Evolutionary conservation across 2,329 filamentous ascomycete genomes (phyloP).

Genomic region (Fusarium dimerum): DNA sequence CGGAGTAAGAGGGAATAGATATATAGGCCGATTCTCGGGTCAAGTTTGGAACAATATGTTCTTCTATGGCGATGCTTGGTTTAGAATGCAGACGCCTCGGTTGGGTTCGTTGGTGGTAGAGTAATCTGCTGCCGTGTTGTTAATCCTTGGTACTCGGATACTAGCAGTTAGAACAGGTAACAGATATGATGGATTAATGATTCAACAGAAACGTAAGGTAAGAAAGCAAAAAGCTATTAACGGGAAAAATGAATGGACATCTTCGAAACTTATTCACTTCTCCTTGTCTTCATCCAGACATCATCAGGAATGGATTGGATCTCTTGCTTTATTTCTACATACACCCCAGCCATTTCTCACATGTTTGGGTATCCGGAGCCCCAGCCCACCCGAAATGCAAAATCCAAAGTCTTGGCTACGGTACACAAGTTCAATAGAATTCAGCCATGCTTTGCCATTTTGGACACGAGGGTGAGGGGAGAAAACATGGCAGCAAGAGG

Average conservation of each 20-base stretch:
- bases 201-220: background rate
- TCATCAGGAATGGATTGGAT: slow-evolving; percentile 19
- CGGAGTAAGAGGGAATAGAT: too few relatives aligned
- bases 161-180: too few relatives aligned
- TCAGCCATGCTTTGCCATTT: background rate
- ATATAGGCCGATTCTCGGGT: background rate
- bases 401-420: background rate
- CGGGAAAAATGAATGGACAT: background rate
- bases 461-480: background rate
- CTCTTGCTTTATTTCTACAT: background rate
- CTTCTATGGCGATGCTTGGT: background rate
- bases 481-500: background rate
- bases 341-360: slow-evolving; percentile 1
- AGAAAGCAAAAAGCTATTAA: background rate
- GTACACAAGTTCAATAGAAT: background rate
- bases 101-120: background rate
- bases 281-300: slow-evolving; percentile 10
- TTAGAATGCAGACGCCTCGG: background rate
- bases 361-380: background rate
- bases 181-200: background rate
- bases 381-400: slow-evolving; percentile 7
- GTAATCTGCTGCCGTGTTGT: too few relatives aligned
- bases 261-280: background rate
- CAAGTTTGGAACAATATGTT: background rate
- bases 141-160: too few relatives aligned